phyloP scores from a whole-genome alignment of 148 eudicot species.

The Polygonum maritimum region DNA sequence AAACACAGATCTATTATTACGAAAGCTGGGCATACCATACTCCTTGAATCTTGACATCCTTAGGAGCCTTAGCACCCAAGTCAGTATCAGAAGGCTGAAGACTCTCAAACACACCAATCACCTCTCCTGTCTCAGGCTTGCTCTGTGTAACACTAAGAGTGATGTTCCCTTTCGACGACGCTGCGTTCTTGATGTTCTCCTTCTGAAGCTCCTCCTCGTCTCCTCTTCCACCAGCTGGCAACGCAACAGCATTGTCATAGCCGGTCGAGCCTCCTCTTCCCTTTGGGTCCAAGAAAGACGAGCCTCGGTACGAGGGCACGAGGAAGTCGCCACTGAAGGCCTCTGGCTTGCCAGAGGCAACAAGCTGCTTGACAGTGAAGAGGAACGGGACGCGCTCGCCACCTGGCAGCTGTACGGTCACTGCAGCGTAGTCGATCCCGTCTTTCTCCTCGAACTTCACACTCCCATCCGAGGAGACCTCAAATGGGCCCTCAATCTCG shows the following conservation, averaged over 20 bases:
- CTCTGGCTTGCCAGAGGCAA: constrained; percentile 88
- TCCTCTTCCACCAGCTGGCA: constrained; percentile 99
- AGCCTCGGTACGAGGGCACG: constrained; percentile 96
- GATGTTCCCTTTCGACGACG: constrained; percentile 31
- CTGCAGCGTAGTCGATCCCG: constrained; percentile 97
- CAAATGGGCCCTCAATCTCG: constrained; percentile 95
- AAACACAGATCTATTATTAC: constrained; percentile 15
- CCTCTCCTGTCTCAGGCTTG: constrained; percentile 92
- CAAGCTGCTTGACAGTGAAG: constrained; percentile 87
- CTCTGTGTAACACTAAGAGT: constrained; percentile 17
- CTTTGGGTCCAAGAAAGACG: constrained; percentile 98
- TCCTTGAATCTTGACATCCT: constrained; percentile 96
- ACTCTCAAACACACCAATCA: constrained; percentile 93
- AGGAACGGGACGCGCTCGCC: constrained; percentile 97
- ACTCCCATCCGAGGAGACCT: constrained; percentile 63
- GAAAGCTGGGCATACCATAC: constrained; percentile 97
- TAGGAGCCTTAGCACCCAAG: constrained; percentile 88
- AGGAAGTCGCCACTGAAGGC: constrained; percentile 68
- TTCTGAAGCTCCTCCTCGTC: constrained; percentile 91
- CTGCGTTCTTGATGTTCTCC: constrained; percentile 76
- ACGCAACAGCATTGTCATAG: constrained; percentile 88
- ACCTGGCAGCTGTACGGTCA: constrained; percentile 94
- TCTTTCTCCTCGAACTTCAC: constrained; percentile 96
- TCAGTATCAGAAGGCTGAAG: constrained; percentile 97
- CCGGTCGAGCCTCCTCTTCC: constrained; percentile 98